Percentiles rank a stretch among this genome's conserved stretches.
Evolutionary conservation across 1,284 basidiomycete genomes (phyloP).

Genomic region (Sparassis latifolia): DNA sequence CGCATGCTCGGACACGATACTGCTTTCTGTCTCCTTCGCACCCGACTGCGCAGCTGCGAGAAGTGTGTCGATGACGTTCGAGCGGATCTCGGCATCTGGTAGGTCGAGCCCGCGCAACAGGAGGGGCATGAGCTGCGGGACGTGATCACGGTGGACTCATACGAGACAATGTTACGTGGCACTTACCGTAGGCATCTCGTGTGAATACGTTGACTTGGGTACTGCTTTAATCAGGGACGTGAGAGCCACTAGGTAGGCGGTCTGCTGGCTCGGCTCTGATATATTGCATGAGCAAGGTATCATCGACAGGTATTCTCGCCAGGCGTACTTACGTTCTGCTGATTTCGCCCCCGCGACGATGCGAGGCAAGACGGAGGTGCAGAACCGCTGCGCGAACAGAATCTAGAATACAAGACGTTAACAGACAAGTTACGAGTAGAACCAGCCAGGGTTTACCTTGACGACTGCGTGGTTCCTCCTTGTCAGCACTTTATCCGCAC

Average conservation of each 20-base stretch:
- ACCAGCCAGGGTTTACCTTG: constrained; percentile 45
- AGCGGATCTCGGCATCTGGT: constrained; percentile 66
- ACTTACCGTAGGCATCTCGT: constrained; percentile 63
- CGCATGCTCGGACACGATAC: constrained; percentile 60
- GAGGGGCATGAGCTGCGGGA: constrained; percentile 74
- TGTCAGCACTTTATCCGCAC: constrained; percentile 54
- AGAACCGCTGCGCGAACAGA: constrained; percentile 81
- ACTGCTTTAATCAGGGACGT: constrained; percentile 78
- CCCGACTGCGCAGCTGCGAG: constrained; percentile 59
- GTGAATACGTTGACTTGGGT: constrained; percentile 68
- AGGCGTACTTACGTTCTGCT: constrained; percentile 31
- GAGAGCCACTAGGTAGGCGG: constrained; percentile 80
- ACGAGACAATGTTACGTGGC: not conserved
- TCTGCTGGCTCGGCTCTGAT: constrained; percentile 44
- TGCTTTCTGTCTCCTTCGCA: constrained; percentile 30
- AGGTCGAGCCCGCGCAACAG: constrained; percentile 82
- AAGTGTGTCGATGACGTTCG: constrained; percentile 78
- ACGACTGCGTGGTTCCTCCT: constrained; percentile 75
- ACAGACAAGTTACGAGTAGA: not conserved
- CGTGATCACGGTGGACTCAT: not conserved
- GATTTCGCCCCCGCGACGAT: constrained; percentile 59
- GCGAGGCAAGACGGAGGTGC: constrained; percentile 68
- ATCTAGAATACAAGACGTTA: constrained; percentile 40
- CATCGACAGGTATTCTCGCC: not conserved
- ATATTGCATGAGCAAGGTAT: not conserved